phyloP scores from a whole-genome alignment of 2,329 filamentous ascomycete genomes.

The Fusarium chlamydosporum region DNA sequence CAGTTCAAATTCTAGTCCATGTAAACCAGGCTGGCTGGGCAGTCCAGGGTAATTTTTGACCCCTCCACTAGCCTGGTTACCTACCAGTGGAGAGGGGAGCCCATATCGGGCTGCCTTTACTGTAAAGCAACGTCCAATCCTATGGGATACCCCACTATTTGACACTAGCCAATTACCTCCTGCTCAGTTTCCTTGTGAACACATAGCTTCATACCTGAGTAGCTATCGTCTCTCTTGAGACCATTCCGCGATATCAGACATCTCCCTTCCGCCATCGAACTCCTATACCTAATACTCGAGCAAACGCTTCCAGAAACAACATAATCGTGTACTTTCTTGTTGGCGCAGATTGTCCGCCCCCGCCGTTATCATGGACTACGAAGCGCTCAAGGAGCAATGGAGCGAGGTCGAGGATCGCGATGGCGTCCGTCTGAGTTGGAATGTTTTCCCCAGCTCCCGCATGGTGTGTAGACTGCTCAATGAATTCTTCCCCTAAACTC shows the following conservation, averaged over 20 bases:
- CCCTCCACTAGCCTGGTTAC: constrained; percentile 3
- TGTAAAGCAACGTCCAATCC: no score
- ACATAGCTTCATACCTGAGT: constrained; percentile 31
- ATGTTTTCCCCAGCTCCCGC: constrained; percentile 96
- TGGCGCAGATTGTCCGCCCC: neutral
- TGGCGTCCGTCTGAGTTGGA: constrained; percentile 97
- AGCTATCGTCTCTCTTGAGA: constrained; percentile 7
- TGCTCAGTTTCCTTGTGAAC: constrained; percentile 26
- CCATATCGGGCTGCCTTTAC: neutral
- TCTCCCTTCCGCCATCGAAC: constrained; percentile 3
- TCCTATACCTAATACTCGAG: neutral
- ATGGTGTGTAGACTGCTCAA: constrained; percentile 75
- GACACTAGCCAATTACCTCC: constrained; percentile 7
- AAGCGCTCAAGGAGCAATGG: constrained; percentile 95
- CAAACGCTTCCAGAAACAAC: neutral
- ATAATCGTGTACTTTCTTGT: neutral
- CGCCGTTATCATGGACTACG: constrained; percentile 81
- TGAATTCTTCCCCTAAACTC: constrained; percentile 8
- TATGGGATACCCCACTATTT: neutral
- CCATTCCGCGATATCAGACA: constrained; percentile 1
- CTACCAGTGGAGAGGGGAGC: neutral
- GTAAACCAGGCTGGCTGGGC: neutral
- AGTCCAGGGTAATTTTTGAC: constrained; percentile 4
- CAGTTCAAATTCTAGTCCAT: no score
- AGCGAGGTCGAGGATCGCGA: constrained; percentile 96